These are phyloP conservation scores for Adansonia madagascariensis DNA, from an alignment of 441 rosid genomes.

Conservation along the genomic window DNA sequence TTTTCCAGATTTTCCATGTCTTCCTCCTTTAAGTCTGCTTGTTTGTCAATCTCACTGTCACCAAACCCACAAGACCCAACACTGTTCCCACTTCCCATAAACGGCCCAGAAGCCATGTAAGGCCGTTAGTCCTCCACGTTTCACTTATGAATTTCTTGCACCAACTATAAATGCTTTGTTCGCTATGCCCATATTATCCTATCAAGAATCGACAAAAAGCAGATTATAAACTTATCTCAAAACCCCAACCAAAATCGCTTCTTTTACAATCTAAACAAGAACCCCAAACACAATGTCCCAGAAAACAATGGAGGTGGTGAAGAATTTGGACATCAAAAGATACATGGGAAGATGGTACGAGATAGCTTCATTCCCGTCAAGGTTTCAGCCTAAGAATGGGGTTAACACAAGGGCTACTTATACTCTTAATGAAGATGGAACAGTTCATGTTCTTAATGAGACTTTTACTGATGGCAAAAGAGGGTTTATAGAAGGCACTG, in stretches of 20 bases:
- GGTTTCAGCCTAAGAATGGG: conserved; percentile 75
- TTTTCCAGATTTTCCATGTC: background rate
- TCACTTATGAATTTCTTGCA: background rate
- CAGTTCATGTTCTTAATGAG: conserved; percentile 78
- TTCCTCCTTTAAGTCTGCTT: conserved; percentile 8
- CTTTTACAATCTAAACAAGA: background rate
- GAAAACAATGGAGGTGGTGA: conserved; percentile 79
- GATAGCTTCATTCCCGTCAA: conserved; percentile 85
- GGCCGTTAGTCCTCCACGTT: conserved; percentile 22
- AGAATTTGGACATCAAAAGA: conserved; percentile 60
- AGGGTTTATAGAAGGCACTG: conserved; percentile 61
- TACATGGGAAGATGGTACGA: conserved; percentile 98
- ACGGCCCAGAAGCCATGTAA: conserved; percentile 12
- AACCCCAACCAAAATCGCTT: background rate
- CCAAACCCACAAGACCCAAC: background rate
- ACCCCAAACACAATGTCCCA: conserved; percentile 39
- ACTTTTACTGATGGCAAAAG: conserved; percentile 81
- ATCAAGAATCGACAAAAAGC: background rate
- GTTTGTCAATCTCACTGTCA: background rate
- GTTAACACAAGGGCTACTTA: conserved; percentile 82
- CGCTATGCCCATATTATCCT: background rate
- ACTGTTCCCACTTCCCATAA: background rate
- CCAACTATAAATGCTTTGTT: background rate
- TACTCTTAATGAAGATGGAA: conserved; percentile 69
- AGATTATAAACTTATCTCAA: background rate